Evolutionary conservation across 495 filamentous ascomycete species (phyloP), one percentile per base, ranked within the genome.

Genomic region (Aspergillus cristatus): DNA sequence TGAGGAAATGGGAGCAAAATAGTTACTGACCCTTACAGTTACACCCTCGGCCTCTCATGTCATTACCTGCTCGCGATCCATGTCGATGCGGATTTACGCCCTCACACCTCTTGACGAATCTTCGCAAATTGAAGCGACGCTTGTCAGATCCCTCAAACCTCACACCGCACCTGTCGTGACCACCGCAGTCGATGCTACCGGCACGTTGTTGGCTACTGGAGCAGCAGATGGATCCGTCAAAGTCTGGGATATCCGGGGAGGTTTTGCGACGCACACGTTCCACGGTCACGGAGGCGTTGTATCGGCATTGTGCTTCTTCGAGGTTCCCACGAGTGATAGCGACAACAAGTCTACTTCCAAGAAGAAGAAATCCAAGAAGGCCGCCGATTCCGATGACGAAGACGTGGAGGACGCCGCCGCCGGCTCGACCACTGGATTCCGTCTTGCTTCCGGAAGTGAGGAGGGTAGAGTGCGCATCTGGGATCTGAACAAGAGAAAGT

Each of bases 181-280:
- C 3, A 70, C 84, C 12, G 77, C 83, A 12, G 74, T 87, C 32
- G 91, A 99, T 55, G 67, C 71, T 22, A 95, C 88, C 2, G 81
- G 89, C 49, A 96, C 90, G 11, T 65, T 99, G 8, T 63, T 97
- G 28, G 91, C 90, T 25, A 95, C 89, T 14, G 91, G 91, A 37
- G 84, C 78, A 16, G 85, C 91, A 6, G 91, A 97, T 60, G 91
- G 91, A 17, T 72, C 79, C 3, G 81, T 95, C 43, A 99, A 99
- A 58, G 81, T 99, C 36, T 97, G 86, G 87, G 93, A 99, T 63
- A 89, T 99, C 26, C 64, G 71, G 40, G 87, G 84, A 13, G 93
- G 91, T 11, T 97, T 79, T 55, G 76, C 86, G 17, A 99, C 91
- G 12, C 91, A 99, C 58, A 96, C 87, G 2, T 89, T 99, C 55